A percentile compares a stretch with the other conserved stretches of the same genome.
phyloP scores from a whole-genome alignment of 2,329 filamentous ascomycete genomes.

The Parascedosporium putredinis region DNA sequence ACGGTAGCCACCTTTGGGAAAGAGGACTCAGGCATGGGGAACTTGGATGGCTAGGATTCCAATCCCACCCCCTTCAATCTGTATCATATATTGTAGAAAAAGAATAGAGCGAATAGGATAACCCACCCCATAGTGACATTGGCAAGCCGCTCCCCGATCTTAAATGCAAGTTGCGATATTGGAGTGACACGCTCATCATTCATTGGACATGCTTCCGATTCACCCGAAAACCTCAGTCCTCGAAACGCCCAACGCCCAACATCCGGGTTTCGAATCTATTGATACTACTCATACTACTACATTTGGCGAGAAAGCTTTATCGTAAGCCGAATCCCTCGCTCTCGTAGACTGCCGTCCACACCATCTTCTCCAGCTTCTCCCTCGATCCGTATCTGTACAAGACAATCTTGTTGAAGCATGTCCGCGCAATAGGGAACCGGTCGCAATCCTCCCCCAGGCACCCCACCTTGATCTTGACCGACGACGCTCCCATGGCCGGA shows the following conservation, averaged over 20 bases:
- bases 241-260: too few relatives aligned
- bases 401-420: conserved; percentile 80
- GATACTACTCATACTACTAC: too few relatives aligned
- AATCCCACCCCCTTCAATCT: background rate
- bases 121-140: too few relatives aligned
- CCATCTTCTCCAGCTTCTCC: conserved; percentile 55
- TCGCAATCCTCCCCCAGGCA: conserved; percentile 65
- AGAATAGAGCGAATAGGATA: conserved; percentile 2
- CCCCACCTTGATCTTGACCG: conserved; percentile 63
- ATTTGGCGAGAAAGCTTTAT: conserved; percentile 28
- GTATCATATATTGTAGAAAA: conserved; percentile 9
- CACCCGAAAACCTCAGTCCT: too few relatives aligned
- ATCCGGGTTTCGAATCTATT: too few relatives aligned
- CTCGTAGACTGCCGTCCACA: conserved; percentile 81
- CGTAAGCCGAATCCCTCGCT: conserved; percentile 91
- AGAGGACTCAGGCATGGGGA: too few relatives aligned
- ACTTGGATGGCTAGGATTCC: too few relatives aligned
- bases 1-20: too few relatives aligned
- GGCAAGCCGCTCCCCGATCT: too few relatives aligned
- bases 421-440: conserved; percentile 75
- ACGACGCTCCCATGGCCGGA: conserved; percentile 76
- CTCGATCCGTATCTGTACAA: conserved; percentile 62
- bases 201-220: too few relatives aligned
- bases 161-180: too few relatives aligned
- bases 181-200: too few relatives aligned